Evolutionary conservation across 2,329 filamentous ascomycete genomes (phyloP).

Genomic region (Exophiala dermatitidis): DNA sequence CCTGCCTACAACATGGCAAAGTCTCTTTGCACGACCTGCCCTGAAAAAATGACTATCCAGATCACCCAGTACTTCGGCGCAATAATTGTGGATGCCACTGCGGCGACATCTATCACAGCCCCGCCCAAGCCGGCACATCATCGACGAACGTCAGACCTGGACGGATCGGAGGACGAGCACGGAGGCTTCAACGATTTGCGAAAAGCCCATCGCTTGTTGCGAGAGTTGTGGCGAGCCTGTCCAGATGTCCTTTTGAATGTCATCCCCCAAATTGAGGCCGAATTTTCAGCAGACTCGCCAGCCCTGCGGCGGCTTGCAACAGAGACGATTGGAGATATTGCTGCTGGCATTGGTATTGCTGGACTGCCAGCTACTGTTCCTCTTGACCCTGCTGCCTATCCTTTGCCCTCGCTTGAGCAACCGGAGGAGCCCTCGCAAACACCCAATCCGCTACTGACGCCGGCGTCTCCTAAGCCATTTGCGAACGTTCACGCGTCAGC

Average conservation of each 20-base stretch:
- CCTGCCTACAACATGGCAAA: constrained; percentile 95
- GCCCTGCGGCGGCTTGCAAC: constrained; percentile 81
- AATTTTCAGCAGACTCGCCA: constrained; percentile 82
- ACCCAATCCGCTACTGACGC: constrained; percentile 61
- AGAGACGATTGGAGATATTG: constrained; percentile 90
- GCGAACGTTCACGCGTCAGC: constrained; percentile 69
- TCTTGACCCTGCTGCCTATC: constrained; percentile 77
- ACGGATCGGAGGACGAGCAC: constrained; percentile 63
- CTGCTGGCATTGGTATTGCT: constrained; percentile 84
- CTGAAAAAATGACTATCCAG: constrained; percentile 90
- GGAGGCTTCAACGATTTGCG: constrained; percentile 79
- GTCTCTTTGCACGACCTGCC: constrained; percentile 78
- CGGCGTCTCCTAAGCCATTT: constrained; percentile 83
- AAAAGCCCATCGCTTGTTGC: constrained; percentile 81
- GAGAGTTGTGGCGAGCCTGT: constrained; percentile 88
- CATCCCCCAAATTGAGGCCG: constrained; percentile 85
- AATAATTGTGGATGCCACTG: constrained; percentile 80
- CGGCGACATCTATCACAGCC: constrained; percentile 31
- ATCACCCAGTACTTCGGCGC: constrained; percentile 96
- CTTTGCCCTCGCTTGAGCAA: constrained; percentile 55
- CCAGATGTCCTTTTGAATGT: constrained; percentile 86
- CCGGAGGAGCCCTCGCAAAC: constrained; percentile 51
- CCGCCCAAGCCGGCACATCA: constrained; percentile 35
- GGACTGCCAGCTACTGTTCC: constrained; percentile 66
- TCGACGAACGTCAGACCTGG: constrained; percentile 46